Conservation (phyloP, 768 basidiomycete genomes). For the Rhizopogon vesiculosus region DNA sequence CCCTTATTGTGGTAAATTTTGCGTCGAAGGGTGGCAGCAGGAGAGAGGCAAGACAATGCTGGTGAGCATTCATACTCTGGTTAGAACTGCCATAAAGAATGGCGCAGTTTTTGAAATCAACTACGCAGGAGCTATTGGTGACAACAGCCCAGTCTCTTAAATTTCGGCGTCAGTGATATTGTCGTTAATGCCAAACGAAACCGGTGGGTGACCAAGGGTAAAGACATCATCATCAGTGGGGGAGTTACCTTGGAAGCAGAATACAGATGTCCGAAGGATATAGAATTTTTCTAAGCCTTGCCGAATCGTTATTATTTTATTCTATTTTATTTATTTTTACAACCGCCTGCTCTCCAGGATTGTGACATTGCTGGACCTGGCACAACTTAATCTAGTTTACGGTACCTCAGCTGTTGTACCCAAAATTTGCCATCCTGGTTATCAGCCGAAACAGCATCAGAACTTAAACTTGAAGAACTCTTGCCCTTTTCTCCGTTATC, state of each 20-base stretch:
- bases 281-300: conserved; percentile 56
- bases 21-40: conserved; percentile 1
- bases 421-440: conserved; percentile 9
- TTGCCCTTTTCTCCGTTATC: not conserved
- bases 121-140: conserved; percentile 69
- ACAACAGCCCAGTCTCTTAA: conserved; percentile 41
- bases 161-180: conserved; percentile 46
- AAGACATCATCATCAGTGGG: conserved; percentile 65
- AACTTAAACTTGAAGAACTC: not conserved
- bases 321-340: not conserved
- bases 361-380: conserved; percentile 51
- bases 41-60: not conserved
- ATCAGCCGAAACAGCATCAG: not conserved
- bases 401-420: conserved; percentile 49
- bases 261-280: conserved; percentile 63
- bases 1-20: no score
- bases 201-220: conserved; percentile 89
- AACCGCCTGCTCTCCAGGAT: conserved; percentile 36
- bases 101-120: conserved; percentile 80
- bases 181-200: conserved; percentile 61
- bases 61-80: conserved; percentile 52
- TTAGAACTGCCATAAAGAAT: conserved; percentile 75
- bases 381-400: conserved; percentile 58
- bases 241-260: conserved; percentile 57
- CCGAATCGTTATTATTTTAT: not conserved